These are phyloP conservation scores for Moringa oleifera DNA, from an alignment of 345 rosid species.

Conservation along the genomic window DNA sequence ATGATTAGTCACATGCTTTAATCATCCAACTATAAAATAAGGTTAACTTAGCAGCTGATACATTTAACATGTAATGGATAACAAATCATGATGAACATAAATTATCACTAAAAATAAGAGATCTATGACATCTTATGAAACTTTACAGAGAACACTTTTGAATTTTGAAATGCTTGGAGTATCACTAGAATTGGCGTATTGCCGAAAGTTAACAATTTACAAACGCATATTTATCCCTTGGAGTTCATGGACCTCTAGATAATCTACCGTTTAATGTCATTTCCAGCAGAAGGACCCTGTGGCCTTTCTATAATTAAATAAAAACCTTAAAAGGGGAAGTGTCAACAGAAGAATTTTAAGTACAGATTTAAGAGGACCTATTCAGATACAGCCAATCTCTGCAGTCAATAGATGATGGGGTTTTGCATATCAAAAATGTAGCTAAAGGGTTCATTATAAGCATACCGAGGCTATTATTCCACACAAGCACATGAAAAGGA, in stretches of 20 bases:
- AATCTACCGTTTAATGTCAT: background rate
- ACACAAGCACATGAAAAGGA: constrained; percentile 85
- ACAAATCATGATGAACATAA: no score
- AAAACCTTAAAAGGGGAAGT: background rate
- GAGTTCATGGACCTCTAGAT: background rate
- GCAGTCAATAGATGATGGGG: background rate
- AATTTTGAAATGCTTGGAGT: no score
- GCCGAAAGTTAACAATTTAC: no score
- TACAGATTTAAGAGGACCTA: background rate
- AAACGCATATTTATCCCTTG: background rate
- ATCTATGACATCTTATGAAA: no score
- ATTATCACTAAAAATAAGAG: no score
- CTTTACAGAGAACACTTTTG: no score
- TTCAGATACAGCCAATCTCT: background rate
- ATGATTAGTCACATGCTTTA: no score
- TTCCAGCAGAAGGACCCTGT: background rate
- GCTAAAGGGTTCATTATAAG: constrained; percentile 4
- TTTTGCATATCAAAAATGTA: constrained; percentile 2
- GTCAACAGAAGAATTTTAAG: background rate
- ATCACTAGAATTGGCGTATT: no score
- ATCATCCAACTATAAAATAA: no score
- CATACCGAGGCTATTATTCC: constrained; percentile 83
- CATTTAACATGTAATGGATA: no score
- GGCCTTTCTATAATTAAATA: no score
- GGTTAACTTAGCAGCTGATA: no score